Conservation (phyloP, 768 basidiomycete genomes). For the Leccinum broughii region DNA sequence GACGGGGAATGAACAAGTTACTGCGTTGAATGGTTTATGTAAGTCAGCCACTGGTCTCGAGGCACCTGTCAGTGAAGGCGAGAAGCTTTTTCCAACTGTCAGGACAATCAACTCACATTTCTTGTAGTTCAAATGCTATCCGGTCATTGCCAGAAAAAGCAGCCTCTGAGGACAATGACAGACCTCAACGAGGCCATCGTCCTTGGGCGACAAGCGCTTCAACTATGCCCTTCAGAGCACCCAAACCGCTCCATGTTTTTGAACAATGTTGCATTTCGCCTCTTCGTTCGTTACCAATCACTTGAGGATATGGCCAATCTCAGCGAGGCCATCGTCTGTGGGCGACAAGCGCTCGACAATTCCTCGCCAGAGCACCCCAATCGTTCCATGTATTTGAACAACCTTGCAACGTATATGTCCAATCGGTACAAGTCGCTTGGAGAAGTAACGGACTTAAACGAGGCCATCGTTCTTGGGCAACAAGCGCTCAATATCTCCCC, state of each 20-base stretch:
- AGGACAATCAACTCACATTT: neutral
- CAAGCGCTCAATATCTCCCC: neutral
- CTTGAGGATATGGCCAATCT: neutral
- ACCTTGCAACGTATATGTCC: neutral
- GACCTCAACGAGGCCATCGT: neutral
- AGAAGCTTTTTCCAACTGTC: neutral
- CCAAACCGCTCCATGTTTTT: neutral
- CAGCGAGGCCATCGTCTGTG: neutral
- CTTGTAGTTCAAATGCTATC: neutral
- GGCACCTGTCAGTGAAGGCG: neutral
- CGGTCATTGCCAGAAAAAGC: neutral
- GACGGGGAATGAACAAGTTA: too few species aligned
- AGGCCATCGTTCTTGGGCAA: neutral
- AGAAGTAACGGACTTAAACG: neutral
- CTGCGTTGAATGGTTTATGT: too few species aligned
- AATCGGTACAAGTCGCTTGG: neutral
- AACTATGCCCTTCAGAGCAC: neutral
- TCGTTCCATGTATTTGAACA: neutral
- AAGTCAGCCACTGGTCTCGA: too few species aligned
- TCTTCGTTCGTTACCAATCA: neutral
- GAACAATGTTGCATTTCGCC: neutral
- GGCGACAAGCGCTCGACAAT: neutral
- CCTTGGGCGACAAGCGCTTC: neutral
- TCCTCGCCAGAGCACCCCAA: neutral
- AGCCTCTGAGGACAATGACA: neutral